phyloP scores from a whole-genome alignment of 2,329 filamentous ascomycete species.

The Dryadomyces sulphureus region DNA sequence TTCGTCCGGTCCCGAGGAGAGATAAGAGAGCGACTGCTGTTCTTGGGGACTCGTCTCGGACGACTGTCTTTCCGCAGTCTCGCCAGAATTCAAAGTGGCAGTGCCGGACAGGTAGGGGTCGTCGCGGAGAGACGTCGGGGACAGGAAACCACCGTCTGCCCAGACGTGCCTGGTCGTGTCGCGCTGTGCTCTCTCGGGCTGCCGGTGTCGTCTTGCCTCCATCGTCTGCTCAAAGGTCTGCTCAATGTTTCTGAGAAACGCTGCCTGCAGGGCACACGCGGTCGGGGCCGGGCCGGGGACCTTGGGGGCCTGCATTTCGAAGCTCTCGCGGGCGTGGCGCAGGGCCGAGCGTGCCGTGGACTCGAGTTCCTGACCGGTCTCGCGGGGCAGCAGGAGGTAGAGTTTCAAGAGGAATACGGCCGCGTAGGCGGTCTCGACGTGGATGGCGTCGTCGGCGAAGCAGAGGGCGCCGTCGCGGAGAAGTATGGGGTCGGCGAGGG shows the following conservation, averaged over 20 bases:
- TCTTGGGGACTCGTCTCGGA: no score
- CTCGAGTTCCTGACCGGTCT: neutral
- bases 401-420: neutral
- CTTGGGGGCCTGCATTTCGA: neutral
- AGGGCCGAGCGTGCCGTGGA: neutral
- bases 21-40: neutral
- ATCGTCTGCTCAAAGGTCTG: neutral
- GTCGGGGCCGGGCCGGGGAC: slow-evolving; percentile 16
- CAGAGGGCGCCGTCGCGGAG: slow-evolving; percentile 17
- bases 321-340: neutral
- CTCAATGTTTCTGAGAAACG: slow-evolving; percentile 15
- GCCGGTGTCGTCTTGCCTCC: neutral
- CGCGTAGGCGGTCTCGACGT: neutral
- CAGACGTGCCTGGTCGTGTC: neutral
- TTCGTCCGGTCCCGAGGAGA: neutral
- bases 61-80: no score
- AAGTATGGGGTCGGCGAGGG: slow-evolving; percentile 17
- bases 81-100: no score
- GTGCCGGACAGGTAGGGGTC: no score
- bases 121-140: no score
- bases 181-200: neutral
- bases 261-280: slow-evolving; percentile 18
- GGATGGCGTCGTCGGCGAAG: slow-evolving; percentile 12
- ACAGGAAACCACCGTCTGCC: no score
- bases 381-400: neutral